Conservation (phyloP, 177 flowering plant genomes). For the Telopea speciosissima region DNA sequence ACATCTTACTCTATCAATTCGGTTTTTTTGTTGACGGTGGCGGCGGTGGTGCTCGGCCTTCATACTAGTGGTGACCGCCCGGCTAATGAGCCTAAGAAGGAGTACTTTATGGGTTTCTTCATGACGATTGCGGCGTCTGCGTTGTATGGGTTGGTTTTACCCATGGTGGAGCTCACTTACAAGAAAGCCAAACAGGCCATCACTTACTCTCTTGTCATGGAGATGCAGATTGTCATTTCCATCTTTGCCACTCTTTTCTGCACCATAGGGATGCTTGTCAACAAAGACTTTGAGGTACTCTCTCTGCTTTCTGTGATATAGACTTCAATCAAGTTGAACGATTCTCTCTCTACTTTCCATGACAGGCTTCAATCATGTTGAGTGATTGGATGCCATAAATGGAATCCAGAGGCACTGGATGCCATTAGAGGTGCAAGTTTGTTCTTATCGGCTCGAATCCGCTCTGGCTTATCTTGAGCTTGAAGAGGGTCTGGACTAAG, state of each 20-base stretch:
- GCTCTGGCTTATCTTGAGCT: too few relatives aligned
- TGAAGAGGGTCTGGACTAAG: too few relatives aligned
- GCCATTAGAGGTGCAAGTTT: too few relatives aligned
- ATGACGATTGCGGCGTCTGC: conserved; percentile 59
- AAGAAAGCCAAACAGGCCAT: conserved; percentile 44
- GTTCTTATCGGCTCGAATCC: too few relatives aligned
- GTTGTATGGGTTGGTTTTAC: conserved; percentile 54
- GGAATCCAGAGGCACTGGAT: too few relatives aligned
- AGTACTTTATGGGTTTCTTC: conserved; percentile 51
- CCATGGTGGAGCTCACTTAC: conserved; percentile 61
- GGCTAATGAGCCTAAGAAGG: conserved; percentile 18
- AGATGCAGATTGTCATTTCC: conserved; percentile 59
- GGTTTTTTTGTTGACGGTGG: conserved; percentile 47
- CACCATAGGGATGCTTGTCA: conserved; percentile 56
- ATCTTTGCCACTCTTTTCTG: conserved; percentile 54
- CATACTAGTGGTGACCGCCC: conserved; percentile 51
- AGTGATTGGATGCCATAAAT: too few relatives aligned
- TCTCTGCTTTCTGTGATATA: conserved; percentile 1
- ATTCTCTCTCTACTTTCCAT: too few relatives aligned
- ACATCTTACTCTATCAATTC: conserved; percentile 60
- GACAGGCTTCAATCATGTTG: too few relatives aligned
- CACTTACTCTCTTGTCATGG: conserved; percentile 45
- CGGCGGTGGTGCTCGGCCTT: conserved; percentile 52
- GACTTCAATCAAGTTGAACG: too few relatives aligned
- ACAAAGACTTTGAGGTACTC: conserved; percentile 56